Base-by-base conservation (phyloP, 306 rosid genomes). In the Pterocarpus macrocarpus region DNA sequence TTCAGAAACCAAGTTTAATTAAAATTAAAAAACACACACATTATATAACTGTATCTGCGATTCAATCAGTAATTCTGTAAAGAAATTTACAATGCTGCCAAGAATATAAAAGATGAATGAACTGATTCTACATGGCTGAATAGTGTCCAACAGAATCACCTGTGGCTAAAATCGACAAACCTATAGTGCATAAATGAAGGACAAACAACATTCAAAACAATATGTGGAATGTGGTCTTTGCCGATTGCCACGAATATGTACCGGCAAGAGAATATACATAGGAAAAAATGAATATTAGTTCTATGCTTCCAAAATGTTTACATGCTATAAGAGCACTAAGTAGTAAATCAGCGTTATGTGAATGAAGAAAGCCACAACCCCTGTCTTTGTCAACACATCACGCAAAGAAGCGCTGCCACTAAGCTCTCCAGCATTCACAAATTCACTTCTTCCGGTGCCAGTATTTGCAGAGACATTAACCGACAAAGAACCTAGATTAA, bases 381-480 rank as follows among this genome's bases (percentile, higher is more conserved):
- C 68, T 64, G 74, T 61, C 70, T 53, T 71, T 49, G 85, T 70
- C 58, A 72, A 79, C 78, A 70, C 71, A 9, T 62, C 81, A 30
- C 43, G 86, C 43, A 82, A 33, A 63, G 91, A 88, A 71, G 64
- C 78, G 88, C 87, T 73, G 6, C 87, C 86, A 61, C 94, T 85
- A 4, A 89, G 30, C 71, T 93, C 90, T 64, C 97, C 95, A 11
- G 98, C 87, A 52, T 89, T 93, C 44, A 95, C 97, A 74, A 8
- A 92, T 80, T 93, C 97, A 64, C 94, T 93, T 77, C 84, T 88
- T 55, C 97, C 91, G 0, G 89, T 86, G 52, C 88, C 91, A 30
- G 88, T 62, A 56, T 90, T 63, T 58, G 97, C 88, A 30, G 99
- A 88, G 53, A 96, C 98, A 79, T 96, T 96, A 79, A 96, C 97